Percentiles rank a stretch among this genome's conserved stretches.
Evolutionary conservation across 2,329 filamentous ascomycete genomes (phyloP).

Genomic region (Lecanicillium sp.): DNA sequence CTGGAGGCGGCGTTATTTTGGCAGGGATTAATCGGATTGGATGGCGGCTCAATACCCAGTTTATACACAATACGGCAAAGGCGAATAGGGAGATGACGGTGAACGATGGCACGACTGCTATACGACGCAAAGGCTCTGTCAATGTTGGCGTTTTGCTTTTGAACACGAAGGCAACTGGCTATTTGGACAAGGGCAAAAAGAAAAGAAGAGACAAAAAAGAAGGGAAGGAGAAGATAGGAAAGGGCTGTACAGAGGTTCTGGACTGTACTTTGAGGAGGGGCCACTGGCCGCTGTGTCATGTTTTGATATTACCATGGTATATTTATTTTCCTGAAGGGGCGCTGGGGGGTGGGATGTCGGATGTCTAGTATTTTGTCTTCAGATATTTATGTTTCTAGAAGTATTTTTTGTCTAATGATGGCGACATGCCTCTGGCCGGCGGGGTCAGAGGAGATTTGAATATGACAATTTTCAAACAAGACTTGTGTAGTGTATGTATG

Average conservation of each 20-base stretch:
- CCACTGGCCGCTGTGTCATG: no score
- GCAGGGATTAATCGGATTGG: constrained; percentile 1
- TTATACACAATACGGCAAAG: constrained; percentile 5
- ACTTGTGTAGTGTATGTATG: no score
- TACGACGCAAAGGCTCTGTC: not conserved
- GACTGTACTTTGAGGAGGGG: no score
- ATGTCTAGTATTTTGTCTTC: constrained; percentile 3
- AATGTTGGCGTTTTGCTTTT: no score
- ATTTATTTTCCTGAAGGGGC: constrained; percentile 1
- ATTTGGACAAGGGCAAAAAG: no score
- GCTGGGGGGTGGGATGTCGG: not conserved
- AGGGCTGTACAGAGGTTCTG: no score
- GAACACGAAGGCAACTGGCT: no score
- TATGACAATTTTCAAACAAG: no score
- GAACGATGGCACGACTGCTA: constrained; percentile 6
- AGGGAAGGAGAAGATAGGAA: no score
- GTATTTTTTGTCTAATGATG: constrained; percentile 8
- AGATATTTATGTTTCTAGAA: constrained; percentile 4
- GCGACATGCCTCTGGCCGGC: not conserved
- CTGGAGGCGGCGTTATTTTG: constrained; percentile 7
- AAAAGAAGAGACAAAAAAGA: no score
- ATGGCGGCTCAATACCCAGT: constrained; percentile 7
- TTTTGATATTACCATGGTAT: no score
- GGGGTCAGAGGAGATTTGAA: not conserved
- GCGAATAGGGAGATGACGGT: constrained; percentile 4